Evolutionary conservation across 352 stramenopile species (phyloP).

Genomic region (Phytopythium aichiense): DNA sequence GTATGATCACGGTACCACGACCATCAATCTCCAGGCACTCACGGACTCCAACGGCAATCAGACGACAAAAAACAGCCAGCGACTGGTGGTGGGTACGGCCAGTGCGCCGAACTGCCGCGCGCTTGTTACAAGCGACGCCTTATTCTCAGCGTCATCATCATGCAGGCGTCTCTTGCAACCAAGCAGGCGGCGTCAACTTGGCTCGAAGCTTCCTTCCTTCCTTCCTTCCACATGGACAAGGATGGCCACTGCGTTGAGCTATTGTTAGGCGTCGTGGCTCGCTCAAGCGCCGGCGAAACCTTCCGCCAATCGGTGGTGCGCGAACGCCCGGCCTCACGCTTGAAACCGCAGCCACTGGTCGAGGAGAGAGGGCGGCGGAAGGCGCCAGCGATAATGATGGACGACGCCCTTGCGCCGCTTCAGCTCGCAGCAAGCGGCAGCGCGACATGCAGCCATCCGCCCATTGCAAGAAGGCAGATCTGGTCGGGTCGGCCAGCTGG

Average conservation of each 20-base stretch:
- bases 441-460: too few relatives aligned
- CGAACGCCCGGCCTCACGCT: not conserved
- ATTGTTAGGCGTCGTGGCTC: not conserved
- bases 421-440: too few relatives aligned
- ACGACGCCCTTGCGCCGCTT: too few relatives aligned
- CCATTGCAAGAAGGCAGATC: too few relatives aligned
- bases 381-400: not conserved
- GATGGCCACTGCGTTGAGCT: too few relatives aligned
- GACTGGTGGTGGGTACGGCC: constrained; percentile 5
- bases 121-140: not conserved
- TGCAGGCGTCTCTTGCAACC: too few relatives aligned
- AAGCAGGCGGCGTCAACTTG: too few relatives aligned
- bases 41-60: not conserved
- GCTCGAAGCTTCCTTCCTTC: too few relatives aligned
- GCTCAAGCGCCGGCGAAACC: not conserved
- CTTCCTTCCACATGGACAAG: too few relatives aligned
- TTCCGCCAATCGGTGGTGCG: constrained; percentile 3
- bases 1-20: not conserved
- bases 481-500: too few relatives aligned
- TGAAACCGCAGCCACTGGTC: not conserved
- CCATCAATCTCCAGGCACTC: not conserved
- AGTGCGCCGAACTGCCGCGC: not conserved
- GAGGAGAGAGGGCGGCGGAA: not conserved
- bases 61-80: constrained; percentile 10
- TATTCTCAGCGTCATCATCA: not conserved